Evolutionary conservation across 1,284 basidiomycete species (phyloP), one percentile per base, ranked within the genome.

Genomic region (Cryptococcus sp.): DNA sequence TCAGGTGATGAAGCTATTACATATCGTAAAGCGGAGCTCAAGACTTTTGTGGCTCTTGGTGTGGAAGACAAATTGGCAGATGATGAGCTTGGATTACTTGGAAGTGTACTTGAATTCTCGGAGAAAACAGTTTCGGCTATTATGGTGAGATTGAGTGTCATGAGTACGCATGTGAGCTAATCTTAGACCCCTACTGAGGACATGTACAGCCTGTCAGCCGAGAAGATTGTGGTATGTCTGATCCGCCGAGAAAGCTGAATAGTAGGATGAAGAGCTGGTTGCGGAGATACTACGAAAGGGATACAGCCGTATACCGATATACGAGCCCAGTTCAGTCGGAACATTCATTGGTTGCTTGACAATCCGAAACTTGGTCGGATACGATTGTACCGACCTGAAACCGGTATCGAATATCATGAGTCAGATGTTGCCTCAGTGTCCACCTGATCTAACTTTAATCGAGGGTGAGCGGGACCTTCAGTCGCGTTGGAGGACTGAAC

Each of bases 261-360:
- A 42, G 9, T 25, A 66, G 66, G 74, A 78, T 50, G 73, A 88
- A 50, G 78, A 82, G 1, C 83, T 83, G 0, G 83, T 93, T 21
- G 82, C 88, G 62, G 80, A 80, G 61, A 64, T 64, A 16, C 48
- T 65, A n/a, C 45, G 52, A 18, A 62, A 63, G 46, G 63, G 61
- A 3, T 93, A 93, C 70, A 93, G 90, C 2, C 84, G 93, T 16
- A 90, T 97, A 64, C 93, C 93, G 0, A 81, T 98, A 1, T 88
- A 93, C 66, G 83, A 86, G 58, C 80, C 86, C 2, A 81, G 81
- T 3, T 79, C 85, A 24, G 82, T 85, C 0, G 75, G 82, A 2
- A 80, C 87, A 0, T 72, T 60, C 58, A 57, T 69, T 18, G 60
- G 56, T n/a, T 60, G 50, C 50, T 21, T 59, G 47, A 60, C 55